These are phyloP conservation scores for Trifolium subterraneum DNA, from an alignment of 306 rosid species.

Conservation along the genomic window DNA sequence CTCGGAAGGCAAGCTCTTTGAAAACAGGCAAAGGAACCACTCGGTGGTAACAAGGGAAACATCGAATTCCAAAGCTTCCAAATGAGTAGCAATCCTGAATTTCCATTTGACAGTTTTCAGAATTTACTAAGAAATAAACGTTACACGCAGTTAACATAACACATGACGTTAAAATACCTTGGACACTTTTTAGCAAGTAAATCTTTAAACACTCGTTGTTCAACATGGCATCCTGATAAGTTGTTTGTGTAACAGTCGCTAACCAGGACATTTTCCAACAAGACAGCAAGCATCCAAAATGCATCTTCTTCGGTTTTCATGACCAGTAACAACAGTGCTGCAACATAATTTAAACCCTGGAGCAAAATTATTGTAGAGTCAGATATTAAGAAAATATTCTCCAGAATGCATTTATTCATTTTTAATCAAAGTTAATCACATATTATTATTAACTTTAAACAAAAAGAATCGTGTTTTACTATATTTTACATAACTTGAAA, in stretches of 20 bases:
- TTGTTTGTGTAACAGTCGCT: slow-evolving; percentile 92
- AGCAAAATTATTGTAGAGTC: slow-evolving; percentile 39
- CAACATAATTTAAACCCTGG: slow-evolving; percentile 97
- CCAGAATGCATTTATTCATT: not conserved
- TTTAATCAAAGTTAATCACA: slow-evolving; percentile 17
- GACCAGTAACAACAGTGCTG: slow-evolving; percentile 91
- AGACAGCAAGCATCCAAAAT: slow-evolving; percentile 98
- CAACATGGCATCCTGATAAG: slow-evolving; percentile 98
- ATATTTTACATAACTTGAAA: not conserved
- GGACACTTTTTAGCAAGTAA: slow-evolving; percentile 84
- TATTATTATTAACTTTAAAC: slow-evolving; percentile 9
- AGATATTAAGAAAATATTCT: slow-evolving; percentile 37
- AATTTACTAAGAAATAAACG: slow-evolving; percentile 37
- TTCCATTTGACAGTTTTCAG: slow-evolving; percentile 44
- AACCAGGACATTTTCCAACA: slow-evolving; percentile 91
- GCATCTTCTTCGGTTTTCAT: slow-evolving; percentile 99
- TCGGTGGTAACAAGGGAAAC: slow-evolving; percentile 98
- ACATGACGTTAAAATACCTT: slow-evolving; percentile 54
- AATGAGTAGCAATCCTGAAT: slow-evolving; percentile 85
- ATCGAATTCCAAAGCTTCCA: slow-evolving; percentile 89
- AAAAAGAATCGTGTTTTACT: not conserved
- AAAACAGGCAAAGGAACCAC: slow-evolving; percentile 97
- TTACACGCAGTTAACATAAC: slow-evolving; percentile 10
- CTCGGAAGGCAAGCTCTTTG: slow-evolving; percentile 97
- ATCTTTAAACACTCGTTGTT: slow-evolving; percentile 96